phyloP scores from a whole-genome alignment of 371 early-diverging fungal genomes.

The Cladochytrium tenue region DNA sequence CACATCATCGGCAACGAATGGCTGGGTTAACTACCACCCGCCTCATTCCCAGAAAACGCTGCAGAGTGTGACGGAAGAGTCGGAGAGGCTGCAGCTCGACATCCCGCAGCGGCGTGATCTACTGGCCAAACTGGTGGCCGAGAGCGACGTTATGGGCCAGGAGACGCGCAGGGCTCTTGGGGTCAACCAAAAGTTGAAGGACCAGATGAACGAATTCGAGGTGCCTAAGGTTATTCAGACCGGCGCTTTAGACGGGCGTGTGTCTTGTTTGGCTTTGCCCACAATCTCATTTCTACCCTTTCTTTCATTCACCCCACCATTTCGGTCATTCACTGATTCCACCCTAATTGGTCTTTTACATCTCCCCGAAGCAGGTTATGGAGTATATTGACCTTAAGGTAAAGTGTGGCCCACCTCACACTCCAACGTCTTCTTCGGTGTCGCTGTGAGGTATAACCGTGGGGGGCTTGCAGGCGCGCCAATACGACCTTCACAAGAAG shows the following conservation, averaged over 20 bases:
- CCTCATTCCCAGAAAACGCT: conserved; percentile 36
- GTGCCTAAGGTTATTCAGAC: conserved; percentile 52
- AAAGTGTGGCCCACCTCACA: too few relatives aligned
- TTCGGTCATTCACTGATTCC: too few relatives aligned
- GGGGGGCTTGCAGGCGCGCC: conserved; percentile 45
- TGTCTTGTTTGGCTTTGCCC: too few relatives aligned
- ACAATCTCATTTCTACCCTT: too few relatives aligned
- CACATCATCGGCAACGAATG: background rate
- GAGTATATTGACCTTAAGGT: conserved; percentile 47
- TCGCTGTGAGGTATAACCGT: too few relatives aligned
- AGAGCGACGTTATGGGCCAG: conserved; percentile 31
- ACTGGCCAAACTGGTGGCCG: conserved; percentile 37
- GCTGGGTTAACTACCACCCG: background rate
- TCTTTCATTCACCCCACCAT: too few relatives aligned
- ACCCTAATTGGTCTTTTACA: too few relatives aligned
- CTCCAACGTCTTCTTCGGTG: too few relatives aligned
- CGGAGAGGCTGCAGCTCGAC: conserved; percentile 34
- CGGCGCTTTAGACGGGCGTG: too few relatives aligned
- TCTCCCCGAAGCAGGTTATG: conserved; percentile 43
- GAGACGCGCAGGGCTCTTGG: conserved; percentile 36
- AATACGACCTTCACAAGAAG: conserved; percentile 45
- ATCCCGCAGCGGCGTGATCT: conserved; percentile 44
- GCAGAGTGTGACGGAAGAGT: conserved; percentile 39
- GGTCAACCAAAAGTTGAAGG: conserved; percentile 29
- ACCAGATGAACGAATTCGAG: conserved; percentile 39